Evolutionary conservation across 129 eudicot species (phyloP).

Genomic region (Kitagawia praeruptora): DNA sequence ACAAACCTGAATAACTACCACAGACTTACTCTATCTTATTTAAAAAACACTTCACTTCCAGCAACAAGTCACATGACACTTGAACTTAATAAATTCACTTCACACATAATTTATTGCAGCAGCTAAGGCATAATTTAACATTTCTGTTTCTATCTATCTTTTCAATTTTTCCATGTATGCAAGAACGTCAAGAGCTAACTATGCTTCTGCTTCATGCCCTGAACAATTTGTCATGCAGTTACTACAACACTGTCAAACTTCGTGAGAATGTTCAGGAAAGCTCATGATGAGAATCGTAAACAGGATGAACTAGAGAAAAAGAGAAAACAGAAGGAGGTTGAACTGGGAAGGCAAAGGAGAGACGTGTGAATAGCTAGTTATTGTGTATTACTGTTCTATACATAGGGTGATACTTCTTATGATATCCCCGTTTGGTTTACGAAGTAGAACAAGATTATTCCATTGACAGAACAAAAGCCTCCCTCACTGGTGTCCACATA

Average conservation of each 20-base stretch:
- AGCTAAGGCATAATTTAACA: no score
- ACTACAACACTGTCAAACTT: slow-evolving; percentile 65
- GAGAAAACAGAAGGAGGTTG: slow-evolving; percentile 67
- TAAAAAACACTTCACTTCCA: no score
- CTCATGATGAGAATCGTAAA: slow-evolving; percentile 70
- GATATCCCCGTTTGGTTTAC: slow-evolving; percentile 18
- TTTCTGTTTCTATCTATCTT: no score
- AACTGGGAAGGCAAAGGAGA: slow-evolving; percentile 43
- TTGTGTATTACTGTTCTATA: slow-evolving; percentile 7
- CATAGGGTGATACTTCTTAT: slow-evolving; percentile 20
- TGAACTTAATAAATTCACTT: no score
- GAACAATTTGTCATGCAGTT: slow-evolving; percentile 6
- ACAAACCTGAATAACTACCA: no score
- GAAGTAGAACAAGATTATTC: slow-evolving; percentile 22
- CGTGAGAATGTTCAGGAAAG: slow-evolving; percentile 62
- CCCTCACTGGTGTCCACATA: background rate
- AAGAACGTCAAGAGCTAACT: background rate
- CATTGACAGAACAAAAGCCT: slow-evolving; percentile 19
- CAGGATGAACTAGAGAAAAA: slow-evolving; percentile 74
- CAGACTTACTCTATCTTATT: no score
- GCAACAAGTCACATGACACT: no score
- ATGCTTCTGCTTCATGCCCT: background rate
- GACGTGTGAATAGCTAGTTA: slow-evolving; percentile 19
- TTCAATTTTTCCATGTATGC: background rate
- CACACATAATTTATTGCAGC: no score